A percentile compares a stretch with the other conserved stretches of the same genome.
phyloP scores from a whole-genome alignment of 2,329 filamentous ascomycete genomes.

The Amauroascus verrucosus region DNA sequence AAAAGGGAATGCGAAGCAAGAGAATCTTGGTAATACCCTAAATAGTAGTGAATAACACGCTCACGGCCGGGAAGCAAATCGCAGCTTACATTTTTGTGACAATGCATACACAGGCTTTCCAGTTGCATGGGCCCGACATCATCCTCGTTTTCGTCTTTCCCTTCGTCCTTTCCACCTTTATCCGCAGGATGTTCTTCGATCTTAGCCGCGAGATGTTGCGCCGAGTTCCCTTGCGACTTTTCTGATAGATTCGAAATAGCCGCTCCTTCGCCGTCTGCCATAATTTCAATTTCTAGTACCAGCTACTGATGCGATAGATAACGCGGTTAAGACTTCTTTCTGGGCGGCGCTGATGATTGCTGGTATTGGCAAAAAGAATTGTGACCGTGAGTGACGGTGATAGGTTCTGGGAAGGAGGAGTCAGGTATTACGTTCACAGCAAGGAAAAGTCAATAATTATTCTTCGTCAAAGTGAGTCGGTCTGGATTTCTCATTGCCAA shows the following conservation, averaged over 20 bases:
- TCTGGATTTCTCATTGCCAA: neutral
- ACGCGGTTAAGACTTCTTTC: no score
- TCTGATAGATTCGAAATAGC: neutral
- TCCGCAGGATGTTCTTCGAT: neutral
- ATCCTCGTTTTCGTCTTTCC: constrained; percentile 18
- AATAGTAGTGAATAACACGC: neutral
- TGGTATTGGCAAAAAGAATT: neutral
- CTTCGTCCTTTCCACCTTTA: neutral
- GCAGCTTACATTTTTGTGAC: constrained; percentile 56
- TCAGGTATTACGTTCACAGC: no score
- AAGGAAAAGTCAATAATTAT: no score
- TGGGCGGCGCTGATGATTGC: neutral
- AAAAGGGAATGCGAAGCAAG: constrained; percentile 88
- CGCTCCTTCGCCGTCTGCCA: neutral
- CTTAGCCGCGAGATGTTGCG: constrained; percentile 1
- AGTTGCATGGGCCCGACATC: constrained; percentile 37
- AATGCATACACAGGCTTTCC: constrained; percentile 80
- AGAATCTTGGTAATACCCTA: constrained; percentile 78
- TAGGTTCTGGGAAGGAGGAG: neutral
- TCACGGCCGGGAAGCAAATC: neutral
- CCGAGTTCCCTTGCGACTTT: neutral
- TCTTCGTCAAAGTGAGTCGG: no score
- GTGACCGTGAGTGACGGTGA: neutral
- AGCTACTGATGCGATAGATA: neutral
- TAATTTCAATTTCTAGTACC: neutral